Percentiles rank a stretch among this genome's conserved stretches.
Conservation (phyloP, 2,329 filamentous ascomycete species). For the Sarocladium strictum region DNA sequence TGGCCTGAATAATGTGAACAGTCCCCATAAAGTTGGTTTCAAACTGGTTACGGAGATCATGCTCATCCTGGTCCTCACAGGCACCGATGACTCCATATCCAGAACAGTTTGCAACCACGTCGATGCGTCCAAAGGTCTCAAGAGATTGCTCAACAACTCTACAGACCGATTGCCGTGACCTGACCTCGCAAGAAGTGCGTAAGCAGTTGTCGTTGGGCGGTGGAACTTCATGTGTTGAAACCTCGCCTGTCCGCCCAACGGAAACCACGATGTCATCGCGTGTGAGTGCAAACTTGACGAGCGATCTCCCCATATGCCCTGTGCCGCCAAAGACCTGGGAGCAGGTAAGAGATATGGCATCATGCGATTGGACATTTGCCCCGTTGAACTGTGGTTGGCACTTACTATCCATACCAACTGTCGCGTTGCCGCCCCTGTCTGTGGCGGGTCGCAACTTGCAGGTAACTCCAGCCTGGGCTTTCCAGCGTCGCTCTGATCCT, state of each 20-base stretch:
- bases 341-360: constrained; percentile 3
- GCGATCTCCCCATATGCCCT: constrained; percentile 91
- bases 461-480: constrained; percentile 56
- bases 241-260: constrained; percentile 78
- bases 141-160: constrained; percentile 66
- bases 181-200: constrained; percentile 83
- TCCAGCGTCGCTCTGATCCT: constrained; percentile 19
- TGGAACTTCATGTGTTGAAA: constrained; percentile 65
- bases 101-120: constrained; percentile 88
- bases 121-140: constrained; percentile 70
- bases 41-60: constrained; percentile 92
- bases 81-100: constrained; percentile 94
- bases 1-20: constrained; percentile 84
- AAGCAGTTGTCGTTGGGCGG: constrained; percentile 67
- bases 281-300: constrained; percentile 74
- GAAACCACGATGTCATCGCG: constrained; percentile 81
- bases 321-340: constrained; percentile 83
- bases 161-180: constrained; percentile 71
- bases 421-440: constrained; percentile 62
- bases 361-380: not conserved
- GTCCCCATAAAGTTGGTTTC: constrained; percentile 98
- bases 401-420: constrained; percentile 85
- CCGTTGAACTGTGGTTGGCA: constrained; percentile 13
- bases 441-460: constrained; percentile 79
- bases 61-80: constrained; percentile 94